Base-by-base conservation (phyloP, 75 land plant species). In the Picea sitchensis region DNA sequence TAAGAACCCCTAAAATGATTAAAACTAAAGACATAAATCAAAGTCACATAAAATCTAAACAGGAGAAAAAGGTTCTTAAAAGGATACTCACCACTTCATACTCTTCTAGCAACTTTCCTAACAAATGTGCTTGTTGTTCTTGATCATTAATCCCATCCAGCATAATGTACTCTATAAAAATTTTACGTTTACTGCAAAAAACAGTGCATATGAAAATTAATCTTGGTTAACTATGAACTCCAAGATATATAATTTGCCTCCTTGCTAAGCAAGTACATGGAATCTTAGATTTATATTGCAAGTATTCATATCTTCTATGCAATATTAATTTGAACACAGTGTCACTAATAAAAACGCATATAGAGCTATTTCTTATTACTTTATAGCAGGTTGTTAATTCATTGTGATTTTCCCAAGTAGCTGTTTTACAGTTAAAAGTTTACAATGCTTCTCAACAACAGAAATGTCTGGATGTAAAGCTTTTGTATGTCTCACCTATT, bases 151-250 rank as follows among this genome's bases (percentile, higher is more conserved):
- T 82, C 63, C 86, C 98, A 77, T 92, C 91, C 77, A 98, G 94
- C 99, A 98, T 98, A 65, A 98, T 95, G 80, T 98, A 98, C 88
- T 98, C 99, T 36, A 98, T 88, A 60, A 98, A 93, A 47, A 98
- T 91, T 77, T 86, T 93, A 31, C 92, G 92, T 59, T 89, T 86
- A 82, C 99, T 98, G 91, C 83, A 86, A 32, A 47, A 30, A 67
- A 41, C 61, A 72, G 11, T 23, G 44, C 26, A 31, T 58, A 30
- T 23, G 9, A 54, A 26, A 14, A 23, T 11, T 62, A 21, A 21
- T 23, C 64, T 20, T 62, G 64, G 64, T 62, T 62, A 51, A 11
- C 9, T 51, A 51, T 51, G 56, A 51, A 9, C 56, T 51, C 56
- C 56, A 51, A 51, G 41, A 61, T 65, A n/a, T 79, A 59, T 59